Conservation (phyloP, 2,329 filamentous ascomycete genomes). For the Claviceps purpurea region DNA sequence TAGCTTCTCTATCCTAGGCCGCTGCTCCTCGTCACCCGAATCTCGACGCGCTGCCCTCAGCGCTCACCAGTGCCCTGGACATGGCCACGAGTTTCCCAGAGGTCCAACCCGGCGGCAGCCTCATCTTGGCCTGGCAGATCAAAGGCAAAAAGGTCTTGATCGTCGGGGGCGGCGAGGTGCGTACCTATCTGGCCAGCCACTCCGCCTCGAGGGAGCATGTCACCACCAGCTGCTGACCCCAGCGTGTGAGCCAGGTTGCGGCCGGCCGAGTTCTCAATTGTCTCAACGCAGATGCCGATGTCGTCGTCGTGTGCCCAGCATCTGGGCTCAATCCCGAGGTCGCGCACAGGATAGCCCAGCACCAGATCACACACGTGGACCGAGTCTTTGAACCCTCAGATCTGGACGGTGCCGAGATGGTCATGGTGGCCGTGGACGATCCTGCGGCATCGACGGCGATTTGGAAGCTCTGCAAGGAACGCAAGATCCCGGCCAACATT, state of each 20-base stretch:
- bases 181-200: constrained; percentile 11
- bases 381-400: constrained; percentile 78
- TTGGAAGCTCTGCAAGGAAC: constrained; percentile 86
- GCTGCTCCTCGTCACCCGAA: neutral
- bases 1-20: too few species aligned
- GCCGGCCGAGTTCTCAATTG: constrained; percentile 88
- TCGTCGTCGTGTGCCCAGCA: constrained; percentile 71
- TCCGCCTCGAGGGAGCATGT: neutral
- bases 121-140: constrained; percentile 94
- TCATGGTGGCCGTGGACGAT: constrained; percentile 86
- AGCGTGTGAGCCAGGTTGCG: constrained; percentile 54
- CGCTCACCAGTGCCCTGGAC: constrained; percentile 11
- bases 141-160: constrained; percentile 81
- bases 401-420: constrained; percentile 72
- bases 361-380: constrained; percentile 68
- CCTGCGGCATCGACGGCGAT: constrained; percentile 79
- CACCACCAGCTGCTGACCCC: neutral
- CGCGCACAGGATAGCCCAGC: constrained; percentile 59
- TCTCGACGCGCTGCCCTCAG: neutral
- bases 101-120: constrained; percentile 78
- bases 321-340: constrained; percentile 82
- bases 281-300: constrained; percentile 85
- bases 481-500: constrained; percentile 79
- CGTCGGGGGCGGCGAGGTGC: constrained; percentile 85
- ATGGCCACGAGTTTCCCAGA: constrained; percentile 50